These are phyloP conservation scores for Suhomyces ambrosiae DNA, from an alignment of 1,139 yeast species.

Conservation along the genomic window DNA sequence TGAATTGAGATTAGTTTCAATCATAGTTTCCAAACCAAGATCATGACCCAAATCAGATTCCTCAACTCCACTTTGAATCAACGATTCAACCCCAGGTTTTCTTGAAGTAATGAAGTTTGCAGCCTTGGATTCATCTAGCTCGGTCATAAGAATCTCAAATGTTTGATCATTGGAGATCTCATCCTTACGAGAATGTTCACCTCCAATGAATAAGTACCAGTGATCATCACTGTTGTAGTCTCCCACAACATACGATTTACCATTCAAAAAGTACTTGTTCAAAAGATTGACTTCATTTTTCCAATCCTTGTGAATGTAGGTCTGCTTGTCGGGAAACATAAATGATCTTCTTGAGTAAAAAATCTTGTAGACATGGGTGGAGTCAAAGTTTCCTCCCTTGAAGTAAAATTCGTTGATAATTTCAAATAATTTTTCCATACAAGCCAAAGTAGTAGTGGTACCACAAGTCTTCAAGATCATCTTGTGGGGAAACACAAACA, in stretches of 20 bases:
- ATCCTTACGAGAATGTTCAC: slow-evolving; percentile 18
- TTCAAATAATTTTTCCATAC: slow-evolving; percentile 66
- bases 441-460: slow-evolving; percentile 85
- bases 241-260: slow-evolving; percentile 80
- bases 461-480: slow-evolving; percentile 93
- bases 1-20: slow-evolving; percentile 58
- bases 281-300: slow-evolving; percentile 71
- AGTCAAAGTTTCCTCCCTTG: slow-evolving; percentile 18
- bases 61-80: slow-evolving; percentile 26
- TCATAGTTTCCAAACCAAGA: slow-evolving; percentile 69
- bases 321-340: slow-evolving; percentile 89
- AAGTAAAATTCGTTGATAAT: slow-evolving; percentile 38
- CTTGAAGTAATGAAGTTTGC: slow-evolving; percentile 62
- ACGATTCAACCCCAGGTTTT: slow-evolving; percentile 50
- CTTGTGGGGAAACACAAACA: slow-evolving; percentile 87
- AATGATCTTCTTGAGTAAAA: slow-evolving; percentile 90
- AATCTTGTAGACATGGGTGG: slow-evolving; percentile 57
- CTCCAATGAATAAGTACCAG: slow-evolving; percentile 86
- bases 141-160: slow-evolving; percentile 90
- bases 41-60: slow-evolving; percentile 78
- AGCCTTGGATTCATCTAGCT: slow-evolving; percentile 61
- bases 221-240: slow-evolving; percentile 73
- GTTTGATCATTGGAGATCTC: slow-evolving; percentile 61
- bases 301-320: slow-evolving; percentile 85
- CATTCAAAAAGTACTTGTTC: slow-evolving; percentile 61